Evolutionary conservation across 208 protist species (phyloP), one percentile per base, ranked within the genome.

Genomic region (Histomonas meleagridis): DNA sequence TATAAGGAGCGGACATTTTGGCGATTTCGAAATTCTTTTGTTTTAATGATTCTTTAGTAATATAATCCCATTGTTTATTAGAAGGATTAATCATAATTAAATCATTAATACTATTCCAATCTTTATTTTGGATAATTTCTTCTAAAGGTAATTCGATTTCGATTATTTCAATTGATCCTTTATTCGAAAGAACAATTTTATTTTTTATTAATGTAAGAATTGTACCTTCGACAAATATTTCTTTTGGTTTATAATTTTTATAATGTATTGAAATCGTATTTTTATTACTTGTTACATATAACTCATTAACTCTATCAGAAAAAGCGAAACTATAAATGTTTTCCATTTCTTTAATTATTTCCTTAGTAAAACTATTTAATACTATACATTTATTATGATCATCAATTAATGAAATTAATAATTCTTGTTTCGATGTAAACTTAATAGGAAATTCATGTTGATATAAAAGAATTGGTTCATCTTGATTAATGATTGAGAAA

Each of bases 151-250:
- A 28, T 28, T 18, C 16, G 7, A 46, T 46, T 32, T 86, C 76
- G 46, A 86, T 35, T 28, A 46, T 86, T 55, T 86, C 76, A 23
- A 86, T n/a, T 1, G 76, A 40, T 2, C 76, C 40, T 86, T 86
- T 46, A 38, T 86, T 86, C 16, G 76, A 51, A 23, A 86, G 28
- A 55, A 86, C 46, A 38, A 86, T 48, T 86, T 86, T 51, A 49
- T 86, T 86, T 55, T 46, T 51, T 7, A 86, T 46, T n/a, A 86
- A 86, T 57, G 76, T 46, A 0, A 86, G 16, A 55, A 86, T 86
- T n/a, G 43, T 48, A 16, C 76, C 76, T 86, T 86, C 76, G 38
- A 86, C 55, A 28, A 86, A 86, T 28, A 40, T 12, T 21, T 43
- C 26, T 5, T 51, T 86, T 38, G 40, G 76, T 16, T 55, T 55